Evolutionary conservation across 768 basidiomycete species (phyloP), one percentile per base, ranked within the genome.

Genomic region (Trametes elegans): DNA sequence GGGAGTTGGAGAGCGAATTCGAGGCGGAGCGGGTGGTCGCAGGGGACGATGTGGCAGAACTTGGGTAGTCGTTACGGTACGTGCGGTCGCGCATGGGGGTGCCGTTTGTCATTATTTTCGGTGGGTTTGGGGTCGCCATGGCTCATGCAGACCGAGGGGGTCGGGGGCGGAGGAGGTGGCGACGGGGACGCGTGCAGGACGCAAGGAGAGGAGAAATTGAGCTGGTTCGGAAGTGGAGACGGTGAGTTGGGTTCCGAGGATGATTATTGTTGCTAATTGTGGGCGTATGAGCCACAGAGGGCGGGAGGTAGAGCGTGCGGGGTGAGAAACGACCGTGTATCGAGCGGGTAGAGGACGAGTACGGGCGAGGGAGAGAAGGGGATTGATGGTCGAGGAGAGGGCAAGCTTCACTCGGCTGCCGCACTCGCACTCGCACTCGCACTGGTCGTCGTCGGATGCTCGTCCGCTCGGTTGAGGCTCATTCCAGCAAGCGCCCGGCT

Each of bases 1-100:
- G 48, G 52, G 55, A 42, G 53, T 46, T 41, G 68, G 56, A 31
- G 68, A 62, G 42, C 52, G 56, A 52, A 45, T 57, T 35, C 43
- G 50, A n/a, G n/a, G n/a, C 42, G 36, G 61, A 50, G 49, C 55
- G 61, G 53, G 60, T 41, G 32, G 53, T 54, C 38, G 60, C 51
- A 21, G 59, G 62, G 14, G 62, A 63, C 35, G 49, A 55, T 40
- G 52, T 51, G 21, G 57, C 59, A 26, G 62, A 63, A 3, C 53
- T 28, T 19, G 55, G 35, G n/a, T 60, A 57, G 54, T 62, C 61
- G 44, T 50, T 42, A 28, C 62, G 62, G 53, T 53, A 40, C n/a
- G 45, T 39, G 26, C 57, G 55, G 55, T 64, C 54, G 26, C 55
- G 58, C 26, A 55, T 50, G 41, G 59, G 59, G 18, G 60, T 61